phyloP scores from a whole-genome alignment of 768 basidiomycete species.

The Suillus americanus region DNA sequence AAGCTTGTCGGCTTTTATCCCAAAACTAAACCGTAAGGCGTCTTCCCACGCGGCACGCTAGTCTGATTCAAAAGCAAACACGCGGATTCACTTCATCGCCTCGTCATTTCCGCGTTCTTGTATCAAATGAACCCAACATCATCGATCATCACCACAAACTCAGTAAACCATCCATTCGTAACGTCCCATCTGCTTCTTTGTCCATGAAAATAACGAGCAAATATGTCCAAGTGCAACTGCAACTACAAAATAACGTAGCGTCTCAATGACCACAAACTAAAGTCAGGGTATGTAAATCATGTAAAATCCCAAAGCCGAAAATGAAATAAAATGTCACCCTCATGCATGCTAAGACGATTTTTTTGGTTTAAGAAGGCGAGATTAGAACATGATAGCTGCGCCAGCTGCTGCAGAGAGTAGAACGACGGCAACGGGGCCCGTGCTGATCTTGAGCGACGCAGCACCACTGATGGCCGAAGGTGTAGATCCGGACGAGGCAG shows the following conservation, averaged over 20 bases:
- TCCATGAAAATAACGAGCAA: background rate
- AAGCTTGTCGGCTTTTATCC: constrained; percentile 19
- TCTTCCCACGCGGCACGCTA: constrained; percentile 21
- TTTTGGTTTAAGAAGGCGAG: constrained; percentile 10
- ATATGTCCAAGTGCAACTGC: constrained; percentile 18
- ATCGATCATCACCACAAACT: background rate
- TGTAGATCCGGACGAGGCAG: constrained; percentile 24
- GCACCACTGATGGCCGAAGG: constrained; percentile 27
- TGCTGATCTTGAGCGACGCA: constrained; percentile 32
- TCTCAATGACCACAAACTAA: constrained; percentile 8
- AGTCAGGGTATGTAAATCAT: constrained; percentile 8
- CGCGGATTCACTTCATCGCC: constrained; percentile 8
- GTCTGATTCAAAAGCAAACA: constrained; percentile 1
- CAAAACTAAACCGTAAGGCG: background rate
- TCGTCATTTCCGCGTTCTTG: constrained; percentile 3
- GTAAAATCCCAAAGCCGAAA: constrained; percentile 7
- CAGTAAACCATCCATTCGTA: constrained; percentile 14
- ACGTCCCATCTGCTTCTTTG: constrained; percentile 12
- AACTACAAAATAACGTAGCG: constrained; percentile 5
- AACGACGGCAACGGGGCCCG: constrained; percentile 34
- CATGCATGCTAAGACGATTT: background rate
- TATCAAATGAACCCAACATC: background rate
- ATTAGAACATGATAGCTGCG: constrained; percentile 46
- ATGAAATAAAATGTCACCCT: background rate
- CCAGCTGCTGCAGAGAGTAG: constrained; percentile 50